These are phyloP conservation scores for Colletotrichum siamense DNA, from an alignment of 2,329 filamentous ascomycete species.

Conservation along the genomic window DNA sequence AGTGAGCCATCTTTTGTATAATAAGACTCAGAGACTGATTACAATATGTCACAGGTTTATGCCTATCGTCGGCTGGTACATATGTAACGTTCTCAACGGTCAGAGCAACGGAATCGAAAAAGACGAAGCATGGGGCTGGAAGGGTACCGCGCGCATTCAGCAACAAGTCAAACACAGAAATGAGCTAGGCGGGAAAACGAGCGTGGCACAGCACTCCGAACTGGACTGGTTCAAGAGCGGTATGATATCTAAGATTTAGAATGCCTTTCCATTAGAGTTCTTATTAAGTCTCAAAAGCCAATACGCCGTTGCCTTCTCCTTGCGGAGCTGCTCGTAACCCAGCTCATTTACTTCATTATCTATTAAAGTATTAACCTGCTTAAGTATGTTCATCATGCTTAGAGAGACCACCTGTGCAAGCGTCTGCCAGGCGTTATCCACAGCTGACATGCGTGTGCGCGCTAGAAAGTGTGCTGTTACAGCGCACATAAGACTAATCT, in stretches of 20 bases:
- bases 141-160: neutral
- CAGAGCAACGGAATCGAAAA: neutral
- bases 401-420: fast-evolving
- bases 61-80: neutral
- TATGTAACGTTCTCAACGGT: neutral
- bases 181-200: neutral
- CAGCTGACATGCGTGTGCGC: fast-evolving
- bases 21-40: neutral
- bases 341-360: too few relatives aligned
- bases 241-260: neutral
- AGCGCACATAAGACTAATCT: too few relatives aligned
- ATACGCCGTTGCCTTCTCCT: fast-evolving
- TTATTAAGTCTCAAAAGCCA: too few relatives aligned
- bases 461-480: too few relatives aligned
- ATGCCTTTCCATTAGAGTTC: neutral
- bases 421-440: too few relatives aligned
- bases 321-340: fast-evolving
- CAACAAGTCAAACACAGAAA: neutral
- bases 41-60: neutral
- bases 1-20: neutral
- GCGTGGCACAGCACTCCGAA: neutral
- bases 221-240: neutral
- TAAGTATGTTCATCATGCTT: too few relatives aligned
- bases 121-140: conserved; percentile 5
- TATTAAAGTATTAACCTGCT: too few relatives aligned